Evolutionary conservation across 2,329 filamentous ascomycete genomes (phyloP).

Genomic region (Claviceps citrina): DNA sequence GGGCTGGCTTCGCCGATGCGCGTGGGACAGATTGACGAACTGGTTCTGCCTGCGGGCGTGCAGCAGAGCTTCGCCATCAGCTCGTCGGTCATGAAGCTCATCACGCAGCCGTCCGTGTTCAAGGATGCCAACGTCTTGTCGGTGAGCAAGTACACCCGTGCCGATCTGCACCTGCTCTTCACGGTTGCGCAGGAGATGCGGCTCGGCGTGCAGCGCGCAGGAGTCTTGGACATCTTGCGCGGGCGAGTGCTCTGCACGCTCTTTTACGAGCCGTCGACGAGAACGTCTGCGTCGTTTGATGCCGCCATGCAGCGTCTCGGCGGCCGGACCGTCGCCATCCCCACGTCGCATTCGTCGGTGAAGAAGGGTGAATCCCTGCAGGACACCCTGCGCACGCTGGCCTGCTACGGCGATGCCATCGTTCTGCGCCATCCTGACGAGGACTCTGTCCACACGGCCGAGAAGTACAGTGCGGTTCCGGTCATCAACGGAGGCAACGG

Average conservation of each 20-base stretch:
- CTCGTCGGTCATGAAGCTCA: slow-evolving; percentile 53
- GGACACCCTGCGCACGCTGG: slow-evolving; percentile 84
- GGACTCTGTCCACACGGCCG: slow-evolving; percentile 62
- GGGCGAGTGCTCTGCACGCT: slow-evolving; percentile 78
- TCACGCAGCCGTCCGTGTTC: slow-evolving; percentile 65
- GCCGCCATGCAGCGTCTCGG: slow-evolving; percentile 97
- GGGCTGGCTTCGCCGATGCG: slow-evolving; percentile 11
- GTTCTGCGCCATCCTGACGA: slow-evolving; percentile 90
- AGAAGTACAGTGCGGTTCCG: slow-evolving; percentile 76
- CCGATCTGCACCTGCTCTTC: slow-evolving; percentile 85
- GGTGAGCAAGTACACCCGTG: slow-evolving; percentile 74
- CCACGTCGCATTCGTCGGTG: slow-evolving; percentile 73
- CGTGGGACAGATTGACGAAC: slow-evolving; percentile 25
- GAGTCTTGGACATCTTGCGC: slow-evolving; percentile 72
- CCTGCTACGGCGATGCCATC: slow-evolving; percentile 86
- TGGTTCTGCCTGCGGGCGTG: slow-evolving; percentile 30
- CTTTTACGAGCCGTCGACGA: slow-evolving; percentile 95
- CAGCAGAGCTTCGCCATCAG: slow-evolving; percentile 38
- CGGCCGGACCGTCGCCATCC: slow-evolving; percentile 67
- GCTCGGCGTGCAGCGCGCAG: slow-evolving; percentile 80
- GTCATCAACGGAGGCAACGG: slow-evolving; percentile 97
- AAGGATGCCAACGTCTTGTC: slow-evolving; percentile 82
- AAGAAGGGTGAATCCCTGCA: slow-evolving; percentile 89
- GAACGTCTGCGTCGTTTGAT: slow-evolving; percentile 91
- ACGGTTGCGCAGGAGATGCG: slow-evolving; percentile 97